Conservation (phyloP, 768 basidiomycete species). For the Collybia mongolica region DNA sequence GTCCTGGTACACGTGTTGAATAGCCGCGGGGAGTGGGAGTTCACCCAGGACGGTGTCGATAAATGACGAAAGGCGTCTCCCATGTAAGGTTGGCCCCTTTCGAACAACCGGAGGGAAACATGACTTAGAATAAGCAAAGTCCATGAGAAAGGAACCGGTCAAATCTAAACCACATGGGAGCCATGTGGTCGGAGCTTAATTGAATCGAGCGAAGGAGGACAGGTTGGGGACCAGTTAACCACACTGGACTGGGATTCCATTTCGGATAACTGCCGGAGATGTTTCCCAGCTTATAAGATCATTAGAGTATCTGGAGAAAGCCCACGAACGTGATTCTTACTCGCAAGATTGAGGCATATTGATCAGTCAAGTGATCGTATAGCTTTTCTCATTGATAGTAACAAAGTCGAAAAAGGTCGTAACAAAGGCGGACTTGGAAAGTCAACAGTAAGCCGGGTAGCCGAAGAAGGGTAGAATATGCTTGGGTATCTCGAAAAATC, state of each 20-base stretch:
- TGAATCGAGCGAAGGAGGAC: neutral
- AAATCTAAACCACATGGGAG: conserved; percentile 12
- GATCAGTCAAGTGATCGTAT: conserved; percentile 9
- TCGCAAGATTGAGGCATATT: neutral
- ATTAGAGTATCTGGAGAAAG: neutral
- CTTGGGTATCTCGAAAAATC: conserved; percentile 3
- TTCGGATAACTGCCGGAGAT: no score
- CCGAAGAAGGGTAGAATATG: conserved; percentile 3
- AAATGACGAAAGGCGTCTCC: conserved; percentile 9
- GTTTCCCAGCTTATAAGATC: conserved; percentile 1
- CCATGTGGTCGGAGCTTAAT: conserved; percentile 7
- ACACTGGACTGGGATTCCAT: neutral
- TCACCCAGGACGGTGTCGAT: conserved; percentile 6
- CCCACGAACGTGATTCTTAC: no score
- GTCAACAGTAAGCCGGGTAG: neutral
- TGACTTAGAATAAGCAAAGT: conserved; percentile 5
- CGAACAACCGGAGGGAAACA: conserved; percentile 9
- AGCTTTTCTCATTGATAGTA: conserved; percentile 3
- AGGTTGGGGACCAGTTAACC: conserved; percentile 1
- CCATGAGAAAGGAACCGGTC: conserved; percentile 11
- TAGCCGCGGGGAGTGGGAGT: conserved; percentile 13
- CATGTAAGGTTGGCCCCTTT: conserved; percentile 10
- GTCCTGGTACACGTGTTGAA: conserved; percentile 12
- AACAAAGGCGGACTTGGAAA: neutral
- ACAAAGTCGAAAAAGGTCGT: no score